Base-by-base conservation (phyloP, 2,329 filamentous ascomycete genomes). In the Phyllosticta paracitricarpa region DNA sequence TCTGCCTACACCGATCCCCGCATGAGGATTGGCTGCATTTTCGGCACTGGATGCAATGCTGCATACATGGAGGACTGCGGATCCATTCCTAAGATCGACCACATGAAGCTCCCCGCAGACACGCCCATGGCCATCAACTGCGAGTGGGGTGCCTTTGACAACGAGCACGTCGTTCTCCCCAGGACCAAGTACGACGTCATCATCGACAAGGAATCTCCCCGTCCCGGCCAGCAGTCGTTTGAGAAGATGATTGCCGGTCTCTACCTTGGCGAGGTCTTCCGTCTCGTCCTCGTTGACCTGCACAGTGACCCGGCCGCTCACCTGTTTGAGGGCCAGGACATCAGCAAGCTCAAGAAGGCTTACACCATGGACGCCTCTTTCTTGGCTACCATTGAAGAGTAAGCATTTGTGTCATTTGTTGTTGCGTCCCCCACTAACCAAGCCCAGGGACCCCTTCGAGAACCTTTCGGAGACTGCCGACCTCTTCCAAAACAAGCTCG, bases 231-330 rank as follows among this genome's bases (percentile, higher is more conserved):
- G 77, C 93, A 97, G 77, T 87, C 90, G 1, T 97, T 97, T 67
- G 93, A 97, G 79, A 97, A 97, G 80, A 97, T 97, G 89, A 92
- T 96, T 72, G 91, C 93, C 2, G 93, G 93, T 65, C 82, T 97
- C 56, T 97, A 97, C 73, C 84, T 97, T 1, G 93, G 93, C 66
- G 93, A 97, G 76, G 89, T 97, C 70, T 95, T 96, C 83, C 89
- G 93, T 62, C 82, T 96, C 56, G 86, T 93, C 61, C 78, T 97
- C 61, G 80, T 96, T 19, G 92, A 96, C 69, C 79, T 97, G 55
- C 86, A 96, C 73, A 89, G 96, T 69, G 72, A 76, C 61, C 66
- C 70, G 26, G 71, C 76, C 55, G 75, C 73, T 82, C 87, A 65
- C 78, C 85, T 99, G 66, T 97, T 99, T 74, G 84, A 88, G 67